These are phyloP conservation scores for Colletotrichum acutatum DNA, from an alignment of 2,329 filamentous ascomycete species.

Conservation along the genomic window DNA sequence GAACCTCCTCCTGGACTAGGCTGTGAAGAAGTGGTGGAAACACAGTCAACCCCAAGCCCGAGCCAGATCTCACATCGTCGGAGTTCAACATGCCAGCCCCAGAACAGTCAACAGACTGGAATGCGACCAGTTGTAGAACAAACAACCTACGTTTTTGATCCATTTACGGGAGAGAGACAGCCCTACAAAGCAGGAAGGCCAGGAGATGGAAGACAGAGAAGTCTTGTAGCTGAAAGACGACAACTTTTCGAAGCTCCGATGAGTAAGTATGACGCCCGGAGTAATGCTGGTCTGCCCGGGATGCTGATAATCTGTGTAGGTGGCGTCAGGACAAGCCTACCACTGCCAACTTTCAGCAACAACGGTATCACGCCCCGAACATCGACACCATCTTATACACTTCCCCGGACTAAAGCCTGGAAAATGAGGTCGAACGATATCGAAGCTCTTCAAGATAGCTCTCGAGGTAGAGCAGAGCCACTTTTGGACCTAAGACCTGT, in stretches of 20 bases:
- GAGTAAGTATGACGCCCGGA: neutral
- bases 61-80: neutral
- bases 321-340: neutral
- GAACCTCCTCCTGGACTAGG: neutral
- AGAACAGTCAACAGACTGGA: neutral
- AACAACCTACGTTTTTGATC: neutral
- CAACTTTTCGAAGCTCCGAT: neutral
- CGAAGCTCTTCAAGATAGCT: neutral
- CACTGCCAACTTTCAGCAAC: neutral
- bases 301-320: neutral
- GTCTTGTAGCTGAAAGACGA: slow-evolving; percentile 7
- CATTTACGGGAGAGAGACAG: neutral
- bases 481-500: neutral
- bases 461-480: too few relatives aligned
- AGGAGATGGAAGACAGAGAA: neutral
- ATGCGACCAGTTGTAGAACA: neutral
- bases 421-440: neutral
- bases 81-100: neutral
- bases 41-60: neutral
- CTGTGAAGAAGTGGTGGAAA: too few relatives aligned
- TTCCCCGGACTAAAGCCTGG: neutral
- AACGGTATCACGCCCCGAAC: neutral
- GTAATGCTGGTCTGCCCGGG: neutral
- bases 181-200: neutral
- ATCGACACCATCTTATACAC: neutral